A percentile compares a stretch with the other conserved stretches of the same genome.
These are phyloP conservation scores for Geopyxis carbonaria DNA, from an alignment of 495 filamentous ascomycete species.

Conservation along the genomic window DNA sequence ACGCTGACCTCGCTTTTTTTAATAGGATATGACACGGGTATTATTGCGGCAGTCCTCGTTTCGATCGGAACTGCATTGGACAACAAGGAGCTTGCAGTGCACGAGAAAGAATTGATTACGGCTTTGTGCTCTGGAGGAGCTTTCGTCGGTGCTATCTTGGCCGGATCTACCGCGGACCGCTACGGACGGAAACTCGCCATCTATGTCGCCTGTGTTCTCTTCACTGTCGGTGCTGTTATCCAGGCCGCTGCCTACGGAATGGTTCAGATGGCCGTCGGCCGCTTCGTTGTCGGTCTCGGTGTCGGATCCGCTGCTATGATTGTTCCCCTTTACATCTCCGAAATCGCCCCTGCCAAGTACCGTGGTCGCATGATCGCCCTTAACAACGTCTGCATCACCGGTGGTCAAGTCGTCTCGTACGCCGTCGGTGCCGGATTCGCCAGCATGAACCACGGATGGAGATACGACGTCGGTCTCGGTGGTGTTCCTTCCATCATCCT, in stretches of 20 bases:
- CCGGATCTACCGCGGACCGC: slow-evolving; percentile 56
- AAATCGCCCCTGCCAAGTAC: slow-evolving; percentile 57
- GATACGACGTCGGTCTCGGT: slow-evolving; percentile 80
- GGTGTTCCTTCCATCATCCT: slow-evolving; percentile 67
- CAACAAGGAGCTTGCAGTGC: too few relatives aligned
- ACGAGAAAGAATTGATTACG: too few relatives aligned
- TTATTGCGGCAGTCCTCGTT: too few relatives aligned
- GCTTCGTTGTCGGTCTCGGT: slow-evolving; percentile 62
- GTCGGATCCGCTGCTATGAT: slow-evolving; percentile 72
- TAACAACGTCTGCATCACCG: slow-evolving; percentile 63
- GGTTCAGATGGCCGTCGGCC: slow-evolving; percentile 54
- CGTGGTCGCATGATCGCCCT: slow-evolving; percentile 57
- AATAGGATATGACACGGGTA: too few relatives aligned
- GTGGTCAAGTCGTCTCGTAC: slow-evolving; percentile 86
- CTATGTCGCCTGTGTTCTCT: slow-evolving; percentile 55
- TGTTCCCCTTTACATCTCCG: slow-evolving; percentile 71
- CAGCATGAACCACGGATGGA: too few relatives aligned
- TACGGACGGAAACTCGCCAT: slow-evolving; percentile 61
- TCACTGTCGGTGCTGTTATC: slow-evolving; percentile 52
- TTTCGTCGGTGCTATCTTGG: slow-evolving; percentile 53
- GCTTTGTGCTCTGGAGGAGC: slow-evolving; percentile 74
- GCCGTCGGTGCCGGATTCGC: slow-evolving; percentile 51
- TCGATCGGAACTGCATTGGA: too few relatives aligned
- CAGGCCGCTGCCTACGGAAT: slow-evolving; percentile 53
- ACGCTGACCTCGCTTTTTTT: too few relatives aligned